Base-by-base conservation (phyloP, 2,329 filamentous ascomycete genomes). In the Plenodomus biglobosus region DNA sequence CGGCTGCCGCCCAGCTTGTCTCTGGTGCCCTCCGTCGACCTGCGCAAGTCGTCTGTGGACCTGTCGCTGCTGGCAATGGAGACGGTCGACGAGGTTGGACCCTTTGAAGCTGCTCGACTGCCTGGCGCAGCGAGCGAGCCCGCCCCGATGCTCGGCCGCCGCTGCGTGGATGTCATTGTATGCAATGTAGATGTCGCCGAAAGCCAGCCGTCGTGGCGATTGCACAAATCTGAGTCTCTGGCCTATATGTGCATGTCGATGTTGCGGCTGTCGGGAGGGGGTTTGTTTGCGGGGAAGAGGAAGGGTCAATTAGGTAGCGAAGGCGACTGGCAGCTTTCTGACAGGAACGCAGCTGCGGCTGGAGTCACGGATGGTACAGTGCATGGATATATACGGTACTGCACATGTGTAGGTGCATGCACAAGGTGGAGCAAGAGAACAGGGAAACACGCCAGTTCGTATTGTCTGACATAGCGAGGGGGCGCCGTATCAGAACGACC, bases 1-100 rank as follows among this genome's bases (percentile, higher is more conserved):
- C 73, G 67, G 27, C 69, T 68, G 27, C 8, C 27, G 48, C 64
- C 72, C 48, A 73, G 62, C 54, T 65, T 72, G 59, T 74, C 74
- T 30, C 75, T 55, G 13, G 69, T 64, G 46, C 66, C 69, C 50
- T 76, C 76, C 48, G 72, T 56, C 6, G 70, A 68, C 10, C 62
- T 56, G 46, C 42, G 53, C 50, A 64, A 18, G 34, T 61, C 55
- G 41, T 69, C 66, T 53, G 52, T 51, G 6, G 44, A 47, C 16
- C 51, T 55, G 44, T 68, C 65, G 54, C 63, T 70, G 64, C 63
- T 68, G 22, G 63, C 56, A 37, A 69, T 42, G 1, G 69, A 70
- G 21, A 62, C 58, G 0, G 66, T 55, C 6, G 66, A 68, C 30
- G 66, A 69, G 30, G 54, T 64, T 36, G 57, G 58, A 56, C 61